Evolutionary conservation across 164 flowering plant species (phyloP).

Genomic region (Protea cynaroides): DNA sequence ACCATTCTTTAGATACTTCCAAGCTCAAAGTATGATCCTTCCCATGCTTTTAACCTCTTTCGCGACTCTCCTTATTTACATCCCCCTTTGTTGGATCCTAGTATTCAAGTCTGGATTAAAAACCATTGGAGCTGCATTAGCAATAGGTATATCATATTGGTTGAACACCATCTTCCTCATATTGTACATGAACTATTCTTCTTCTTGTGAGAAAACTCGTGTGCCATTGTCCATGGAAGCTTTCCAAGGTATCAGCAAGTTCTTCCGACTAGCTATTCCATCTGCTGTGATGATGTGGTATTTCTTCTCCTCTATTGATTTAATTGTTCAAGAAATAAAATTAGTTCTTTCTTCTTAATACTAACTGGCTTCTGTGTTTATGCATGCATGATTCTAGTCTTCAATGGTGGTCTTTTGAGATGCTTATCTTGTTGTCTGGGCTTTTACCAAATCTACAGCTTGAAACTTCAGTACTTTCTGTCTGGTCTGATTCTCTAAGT

Average conservation of each 20-base stretch:
- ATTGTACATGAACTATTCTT: slow-evolving; percentile 31
- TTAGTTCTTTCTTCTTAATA: neutral
- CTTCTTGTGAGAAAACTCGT: slow-evolving; percentile 56
- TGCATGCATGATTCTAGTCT: slow-evolving; percentile 33
- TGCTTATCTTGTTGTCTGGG: slow-evolving; percentile 65
- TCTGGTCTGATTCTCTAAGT: slow-evolving; percentile 39
- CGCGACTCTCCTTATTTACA: slow-evolving; percentile 27
- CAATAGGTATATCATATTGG: slow-evolving; percentile 42
- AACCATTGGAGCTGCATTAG: slow-evolving; percentile 40
- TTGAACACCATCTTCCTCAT: slow-evolving; percentile 36
- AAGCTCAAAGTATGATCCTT: slow-evolving; percentile 37
- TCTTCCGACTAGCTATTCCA: slow-evolving; percentile 70
- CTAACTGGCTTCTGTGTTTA: neutral
- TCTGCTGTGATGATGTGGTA: slow-evolving; percentile 89
- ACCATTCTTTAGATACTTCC: slow-evolving; percentile 44
- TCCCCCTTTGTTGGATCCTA: slow-evolving; percentile 49
- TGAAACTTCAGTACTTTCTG: slow-evolving; percentile 70
- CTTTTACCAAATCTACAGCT: slow-evolving; percentile 64
- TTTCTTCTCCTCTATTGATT: neutral
- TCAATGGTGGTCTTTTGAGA: slow-evolving; percentile 83
- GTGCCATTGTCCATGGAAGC: slow-evolving; percentile 51
- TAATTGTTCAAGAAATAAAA: no score
- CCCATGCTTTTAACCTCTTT: slow-evolving; percentile 43
- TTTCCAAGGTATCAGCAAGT: slow-evolving; percentile 46
- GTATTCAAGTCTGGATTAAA: slow-evolving; percentile 42